Evolutionary conservation across 805 yeast species (phyloP), one percentile per base, ranked within the genome.

Genomic region (Ogataea salicorniae): DNA sequence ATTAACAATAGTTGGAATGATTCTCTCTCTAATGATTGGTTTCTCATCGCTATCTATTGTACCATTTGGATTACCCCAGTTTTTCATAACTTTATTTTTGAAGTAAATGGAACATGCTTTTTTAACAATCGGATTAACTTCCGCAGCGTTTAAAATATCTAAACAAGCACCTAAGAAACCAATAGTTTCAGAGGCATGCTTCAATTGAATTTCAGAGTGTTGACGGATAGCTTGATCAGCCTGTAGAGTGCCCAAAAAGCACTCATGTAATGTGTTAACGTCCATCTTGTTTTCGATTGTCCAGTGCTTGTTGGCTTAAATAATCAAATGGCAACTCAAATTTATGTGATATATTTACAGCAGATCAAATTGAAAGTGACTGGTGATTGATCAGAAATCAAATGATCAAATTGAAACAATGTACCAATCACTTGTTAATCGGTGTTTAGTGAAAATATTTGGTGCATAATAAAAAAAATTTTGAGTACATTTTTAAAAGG

Each of bases 91-190:
- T 47, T 81, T 74, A 65, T 92, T 94, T 62, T 92, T 92, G 68
- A 92, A 81, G 65, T 82, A 91, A 22, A 92, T 83, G 0, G 95
- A 94, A 26, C 96, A 87, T 8, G 96, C 89, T 47, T 81, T 75
- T 56, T 84, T 80, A 43, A 87, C 76, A 29, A 74, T 77, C 1
- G 74, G 72, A 17, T 79, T 71, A 11, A 78, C 80, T 16, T 75
- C 78, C 6, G 67, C 67, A 18, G 79, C 76, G 16, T 76, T 62
- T 17, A 89, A 73, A 44, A 90, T 83, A 60, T 87, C 92, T 41
- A 92, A 69, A 64, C 96, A 87, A 1, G 92, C 91, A 5, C 85
- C 85, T 37, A 88, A 68, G 60, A 91, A 91, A 5, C 95, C 96
- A 1, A 86, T 80, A 3, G 74, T 64, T 29, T 61, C 57, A 42